Conservation (phyloP, 2,329 filamentous ascomycete species). For the Colletotrichum chrysophilum region DNA sequence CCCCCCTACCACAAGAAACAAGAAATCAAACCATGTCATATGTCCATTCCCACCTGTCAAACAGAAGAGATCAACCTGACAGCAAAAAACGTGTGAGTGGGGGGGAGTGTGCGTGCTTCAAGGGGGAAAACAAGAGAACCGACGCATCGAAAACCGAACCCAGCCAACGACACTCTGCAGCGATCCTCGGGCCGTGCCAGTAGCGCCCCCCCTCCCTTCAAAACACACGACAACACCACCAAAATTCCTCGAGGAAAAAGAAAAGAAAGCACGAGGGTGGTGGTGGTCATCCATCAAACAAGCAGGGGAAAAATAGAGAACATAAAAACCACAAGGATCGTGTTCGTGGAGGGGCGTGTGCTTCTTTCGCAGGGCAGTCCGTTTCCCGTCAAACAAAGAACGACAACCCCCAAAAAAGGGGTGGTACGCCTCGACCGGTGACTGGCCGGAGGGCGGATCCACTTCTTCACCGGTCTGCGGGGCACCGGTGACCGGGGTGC, state of each 20-base stretch:
- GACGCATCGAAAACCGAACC: background rate
- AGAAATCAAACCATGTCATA: background rate
- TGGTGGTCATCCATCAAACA: slow-evolving; percentile 1
- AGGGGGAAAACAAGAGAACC: background rate
- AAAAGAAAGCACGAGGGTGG: background rate
- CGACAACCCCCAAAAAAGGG: background rate
- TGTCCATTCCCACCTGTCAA: background rate
- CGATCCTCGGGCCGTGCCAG: background rate
- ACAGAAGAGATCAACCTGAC: background rate
- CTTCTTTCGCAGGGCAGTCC: background rate
- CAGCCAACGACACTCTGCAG: background rate
- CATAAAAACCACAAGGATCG: background rate
- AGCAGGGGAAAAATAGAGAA: background rate
- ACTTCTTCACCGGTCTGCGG: slow-evolving; percentile 22
- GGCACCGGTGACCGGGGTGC: slow-evolving; percentile 17
- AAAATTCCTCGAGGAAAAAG: background rate
- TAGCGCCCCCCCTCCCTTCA: background rate
- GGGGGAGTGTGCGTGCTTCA: background rate
- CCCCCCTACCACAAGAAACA: background rate
- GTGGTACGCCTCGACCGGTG: slow-evolving; percentile 11
- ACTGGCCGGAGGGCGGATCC: slow-evolving; percentile 15
- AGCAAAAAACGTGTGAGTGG: background rate
- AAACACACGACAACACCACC: background rate
- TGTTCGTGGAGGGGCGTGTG: slow-evolving; percentile 5
- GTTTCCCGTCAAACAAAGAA: background rate